Conservation (phyloP, 768 basidiomycete genomes). For the Tricholoma matsutake region DNA sequence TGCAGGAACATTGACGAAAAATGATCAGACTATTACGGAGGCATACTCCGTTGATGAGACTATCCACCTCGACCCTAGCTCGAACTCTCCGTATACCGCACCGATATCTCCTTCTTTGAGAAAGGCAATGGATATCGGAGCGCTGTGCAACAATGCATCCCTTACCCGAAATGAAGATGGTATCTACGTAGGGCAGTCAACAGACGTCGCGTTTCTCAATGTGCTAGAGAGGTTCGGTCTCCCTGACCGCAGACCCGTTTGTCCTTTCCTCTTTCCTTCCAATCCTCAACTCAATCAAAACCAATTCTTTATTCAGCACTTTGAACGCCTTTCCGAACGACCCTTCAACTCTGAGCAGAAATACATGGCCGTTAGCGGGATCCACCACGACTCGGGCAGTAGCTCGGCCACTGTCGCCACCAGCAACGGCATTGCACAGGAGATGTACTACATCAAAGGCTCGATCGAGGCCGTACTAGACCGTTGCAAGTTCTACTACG, state of each 20-base stretch:
- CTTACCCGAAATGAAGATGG: slow-evolving; percentile 63
- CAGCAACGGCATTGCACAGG: slow-evolving; percentile 40
- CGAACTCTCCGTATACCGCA: slow-evolving; percentile 32
- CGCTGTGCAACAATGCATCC: slow-evolving; percentile 87
- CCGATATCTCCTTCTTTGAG: slow-evolving; percentile 61
- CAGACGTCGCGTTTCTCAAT: slow-evolving; percentile 89
- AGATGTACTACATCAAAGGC: slow-evolving; percentile 90
- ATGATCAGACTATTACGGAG: slow-evolving; percentile 93
- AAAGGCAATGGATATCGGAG: slow-evolving; percentile 79
- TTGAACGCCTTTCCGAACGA: slow-evolving; percentile 71
- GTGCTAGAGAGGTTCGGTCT: slow-evolving; percentile 65
- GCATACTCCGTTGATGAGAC: slow-evolving; percentile 85
- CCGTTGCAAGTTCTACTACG: slow-evolving; percentile 86
- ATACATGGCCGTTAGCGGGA: slow-evolving; percentile 87
- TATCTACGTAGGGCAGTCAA: slow-evolving; percentile 79
- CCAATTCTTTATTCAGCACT: slow-evolving; percentile 39
- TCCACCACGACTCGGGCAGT: slow-evolving; percentile 41
- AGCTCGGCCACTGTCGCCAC: slow-evolving; percentile 24
- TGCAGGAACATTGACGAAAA: slow-evolving; percentile 89
- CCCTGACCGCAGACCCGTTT: slow-evolving; percentile 67
- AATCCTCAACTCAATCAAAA: slow-evolving; percentile 1
- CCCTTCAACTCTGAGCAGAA: slow-evolving; percentile 95
- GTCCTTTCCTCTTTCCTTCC: slow-evolving; percentile 19
- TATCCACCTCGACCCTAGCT: slow-evolving; percentile 58
- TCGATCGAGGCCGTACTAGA: slow-evolving; percentile 86